Conservation (phyloP, 257 asterid genomes). For the Gardenia jasminoides region DNA sequence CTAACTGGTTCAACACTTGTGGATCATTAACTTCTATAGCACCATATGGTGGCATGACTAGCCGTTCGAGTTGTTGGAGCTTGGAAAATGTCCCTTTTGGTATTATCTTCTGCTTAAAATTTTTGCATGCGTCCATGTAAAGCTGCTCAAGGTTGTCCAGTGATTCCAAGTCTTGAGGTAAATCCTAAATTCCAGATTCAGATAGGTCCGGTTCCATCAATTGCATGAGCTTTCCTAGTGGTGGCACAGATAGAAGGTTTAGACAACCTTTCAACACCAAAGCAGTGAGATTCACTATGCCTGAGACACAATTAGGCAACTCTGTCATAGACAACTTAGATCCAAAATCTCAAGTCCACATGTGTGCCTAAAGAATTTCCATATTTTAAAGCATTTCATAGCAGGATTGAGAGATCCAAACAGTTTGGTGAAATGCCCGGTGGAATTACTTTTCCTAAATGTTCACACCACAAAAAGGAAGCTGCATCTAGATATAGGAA, state of each 20-base stretch:
- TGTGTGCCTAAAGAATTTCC: neutral
- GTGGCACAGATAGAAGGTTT: neutral
- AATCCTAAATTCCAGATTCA: neutral
- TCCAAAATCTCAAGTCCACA: neutral
- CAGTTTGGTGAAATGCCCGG: neutral
- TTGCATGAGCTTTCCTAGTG: constrained; percentile 9
- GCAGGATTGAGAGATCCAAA: constrained; percentile 12
- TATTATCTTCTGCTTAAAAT: neutral
- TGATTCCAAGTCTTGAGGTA: constrained; percentile 5
- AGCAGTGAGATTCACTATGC: constrained; percentile 1
- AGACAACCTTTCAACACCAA: neutral
- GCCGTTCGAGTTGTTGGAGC: constrained; percentile 4
- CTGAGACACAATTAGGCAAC: neutral
- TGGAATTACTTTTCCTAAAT: neutral
- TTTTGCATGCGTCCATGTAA: neutral
- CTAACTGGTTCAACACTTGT: neutral
- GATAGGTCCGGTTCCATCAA: constrained; percentile 5
- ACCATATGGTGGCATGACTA: neutral
- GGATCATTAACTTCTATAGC: neutral
- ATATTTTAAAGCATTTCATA: neutral
- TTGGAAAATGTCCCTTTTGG: neutral
- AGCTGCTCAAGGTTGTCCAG: constrained; percentile 6
- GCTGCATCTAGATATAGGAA: neutral
- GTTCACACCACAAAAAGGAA: too few relatives aligned
- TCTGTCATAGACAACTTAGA: neutral